These are phyloP conservation scores for Tothia fuscella DNA, from an alignment of 2,329 filamentous ascomycete species.

Conservation along the genomic window DNA sequence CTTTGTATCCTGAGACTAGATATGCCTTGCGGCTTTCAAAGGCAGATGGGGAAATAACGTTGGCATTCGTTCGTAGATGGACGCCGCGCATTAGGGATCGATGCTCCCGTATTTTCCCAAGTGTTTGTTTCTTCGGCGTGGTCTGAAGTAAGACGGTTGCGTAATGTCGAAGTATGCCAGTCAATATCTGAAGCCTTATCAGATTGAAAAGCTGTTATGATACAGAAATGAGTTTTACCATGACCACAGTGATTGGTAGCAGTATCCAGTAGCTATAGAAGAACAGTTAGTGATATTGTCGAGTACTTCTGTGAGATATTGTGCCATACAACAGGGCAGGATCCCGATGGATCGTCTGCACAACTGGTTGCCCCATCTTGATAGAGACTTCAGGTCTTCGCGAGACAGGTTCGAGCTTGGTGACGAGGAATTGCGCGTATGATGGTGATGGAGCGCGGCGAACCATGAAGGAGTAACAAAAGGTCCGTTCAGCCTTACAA, in stretches of 20 bases:
- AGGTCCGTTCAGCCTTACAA: no score
- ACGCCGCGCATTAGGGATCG: constrained; percentile 71
- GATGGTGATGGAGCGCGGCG: no score
- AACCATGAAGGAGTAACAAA: no score
- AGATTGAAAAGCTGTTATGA: no score
- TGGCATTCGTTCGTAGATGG: constrained; percentile 70
- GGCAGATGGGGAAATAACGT: constrained; percentile 62
- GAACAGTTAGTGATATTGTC: constrained; percentile 13
- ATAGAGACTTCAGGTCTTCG: no score
- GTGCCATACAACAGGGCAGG: constrained; percentile 95
- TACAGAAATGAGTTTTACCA: constrained; percentile 43
- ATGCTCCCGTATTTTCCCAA: constrained; percentile 71
- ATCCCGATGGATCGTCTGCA: constrained; percentile 96
- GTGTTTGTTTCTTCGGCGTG: constrained; percentile 69
- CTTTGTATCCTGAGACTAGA: constrained; percentile 70
- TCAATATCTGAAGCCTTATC: constrained; percentile 53
- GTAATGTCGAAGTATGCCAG: constrained; percentile 92
- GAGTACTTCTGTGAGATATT: no score
- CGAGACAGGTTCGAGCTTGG: no score
- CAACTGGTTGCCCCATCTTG: constrained; percentile 69
- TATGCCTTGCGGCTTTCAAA: constrained; percentile 74
- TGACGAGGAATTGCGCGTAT: no score
- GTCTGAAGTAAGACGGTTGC: constrained; percentile 81
- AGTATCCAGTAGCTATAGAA: constrained; percentile 97
- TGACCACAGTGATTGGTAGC: constrained; percentile 91